Conservation (phyloP, 257 asterid genomes). For the Solanum commersonii region DNA sequence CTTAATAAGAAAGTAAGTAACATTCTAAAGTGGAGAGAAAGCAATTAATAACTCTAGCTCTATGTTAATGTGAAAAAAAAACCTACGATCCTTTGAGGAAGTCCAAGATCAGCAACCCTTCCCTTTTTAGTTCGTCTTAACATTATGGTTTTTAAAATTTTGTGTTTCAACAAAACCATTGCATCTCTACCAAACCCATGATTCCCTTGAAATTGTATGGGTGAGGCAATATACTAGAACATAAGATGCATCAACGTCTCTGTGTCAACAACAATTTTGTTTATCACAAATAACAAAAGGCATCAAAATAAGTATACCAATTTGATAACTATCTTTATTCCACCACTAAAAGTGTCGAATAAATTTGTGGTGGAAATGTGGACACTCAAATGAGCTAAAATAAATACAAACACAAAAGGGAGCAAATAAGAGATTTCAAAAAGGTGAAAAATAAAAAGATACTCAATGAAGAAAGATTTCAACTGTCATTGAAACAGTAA, state of each 20-base stretch:
- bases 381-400: too few species aligned
- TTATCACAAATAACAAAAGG: too few species aligned
- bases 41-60: not conserved
- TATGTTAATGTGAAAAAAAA: not conserved
- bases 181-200: slow-evolving; percentile 46
- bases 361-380: too few species aligned
- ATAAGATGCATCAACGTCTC: too few species aligned
- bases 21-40: not conserved
- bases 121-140: slow-evolving; percentile 92
- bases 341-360: too few species aligned
- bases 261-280: too few species aligned
- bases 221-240: slow-evolving; percentile 55
- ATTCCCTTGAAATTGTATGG: slow-evolving; percentile 56
- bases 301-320: too few species aligned
- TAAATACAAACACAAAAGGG: too few species aligned
- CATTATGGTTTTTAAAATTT: slow-evolving; percentile 61
- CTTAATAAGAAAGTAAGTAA: slow-evolving; percentile 24
- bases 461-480: not conserved
- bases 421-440: too few species aligned
- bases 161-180: slow-evolving; percentile 70
- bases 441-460: not conserved
- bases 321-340: too few species aligned
- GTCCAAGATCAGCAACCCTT: slow-evolving; percentile 96
- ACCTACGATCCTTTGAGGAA: slow-evolving; percentile 79
- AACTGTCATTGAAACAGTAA: not conserved